phyloP scores from a whole-genome alignment of 352 stramenopile genomes.

The Globisporangium cystogenes region DNA sequence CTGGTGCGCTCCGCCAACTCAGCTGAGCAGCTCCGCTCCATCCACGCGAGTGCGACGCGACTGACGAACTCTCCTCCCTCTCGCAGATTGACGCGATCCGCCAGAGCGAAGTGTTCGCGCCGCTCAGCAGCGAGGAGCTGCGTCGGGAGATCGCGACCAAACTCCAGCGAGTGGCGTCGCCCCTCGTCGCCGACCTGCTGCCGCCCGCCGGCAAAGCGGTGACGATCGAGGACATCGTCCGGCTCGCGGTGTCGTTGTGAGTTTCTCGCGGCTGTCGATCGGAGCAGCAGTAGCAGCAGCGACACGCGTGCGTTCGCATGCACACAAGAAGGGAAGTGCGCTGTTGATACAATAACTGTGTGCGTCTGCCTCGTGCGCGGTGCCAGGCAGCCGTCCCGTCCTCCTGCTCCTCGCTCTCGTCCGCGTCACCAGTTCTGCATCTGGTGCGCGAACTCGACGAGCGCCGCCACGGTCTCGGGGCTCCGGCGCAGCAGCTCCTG shows the following conservation, averaged over 20 bases:
- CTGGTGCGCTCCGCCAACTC: constrained; percentile 22
- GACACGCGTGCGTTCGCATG: too few species aligned
- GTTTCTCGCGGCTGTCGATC: neutral
- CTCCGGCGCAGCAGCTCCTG: constrained; percentile 67
- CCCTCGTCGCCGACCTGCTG: constrained; percentile 6
- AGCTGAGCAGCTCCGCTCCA: too few species aligned
- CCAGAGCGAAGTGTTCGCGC: constrained; percentile 23
- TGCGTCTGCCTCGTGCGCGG: neutral
- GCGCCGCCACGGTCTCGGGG: constrained; percentile 45
- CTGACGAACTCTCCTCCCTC: neutral
- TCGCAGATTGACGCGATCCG: constrained; percentile 32
- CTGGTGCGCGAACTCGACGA: constrained; percentile 67
- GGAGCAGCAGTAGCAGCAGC: neutral
- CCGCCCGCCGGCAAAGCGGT: neutral
- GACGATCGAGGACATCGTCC: constrained; percentile 13
- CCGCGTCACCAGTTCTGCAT: constrained; percentile 64
- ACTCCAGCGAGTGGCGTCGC: constrained; percentile 10
- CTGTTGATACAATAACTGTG: constrained; percentile 12
- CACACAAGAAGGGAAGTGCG: neutral
- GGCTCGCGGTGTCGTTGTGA: constrained; percentile 9
- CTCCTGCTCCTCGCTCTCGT: too few species aligned
- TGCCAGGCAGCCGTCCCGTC: neutral
- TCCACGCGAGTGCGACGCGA: neutral
- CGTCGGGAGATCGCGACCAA: constrained; percentile 32
- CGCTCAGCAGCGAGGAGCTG: constrained; percentile 39